phyloP scores from a whole-genome alignment of 805 yeast species.

The Ogataea pini region DNA sequence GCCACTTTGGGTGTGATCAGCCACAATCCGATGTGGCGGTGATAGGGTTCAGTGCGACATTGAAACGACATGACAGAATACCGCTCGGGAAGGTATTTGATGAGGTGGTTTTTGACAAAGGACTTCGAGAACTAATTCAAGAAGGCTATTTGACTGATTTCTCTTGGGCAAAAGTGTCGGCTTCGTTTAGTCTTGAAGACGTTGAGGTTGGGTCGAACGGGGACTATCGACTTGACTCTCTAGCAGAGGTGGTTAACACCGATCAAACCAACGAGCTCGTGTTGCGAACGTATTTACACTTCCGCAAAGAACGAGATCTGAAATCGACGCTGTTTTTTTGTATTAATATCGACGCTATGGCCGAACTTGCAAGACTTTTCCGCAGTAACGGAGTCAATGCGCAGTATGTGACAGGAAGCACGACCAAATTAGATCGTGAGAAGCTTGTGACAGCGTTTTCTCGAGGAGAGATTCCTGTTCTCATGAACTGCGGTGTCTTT shows the following conservation, averaged over 20 bases:
- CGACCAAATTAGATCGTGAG: slow-evolving; percentile 53
- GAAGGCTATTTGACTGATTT: slow-evolving; percentile 73
- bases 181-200: slow-evolving; percentile 34
- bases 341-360: slow-evolving; percentile 70
- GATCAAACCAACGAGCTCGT: slow-evolving; percentile 56
- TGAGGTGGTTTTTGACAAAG: slow-evolving; percentile 69
- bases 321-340: slow-evolving; percentile 77
- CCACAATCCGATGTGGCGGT: slow-evolving; percentile 50
- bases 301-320: slow-evolving; percentile 41
- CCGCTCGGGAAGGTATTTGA: slow-evolving; percentile 64
- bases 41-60: slow-evolving; percentile 87
- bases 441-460: slow-evolving; percentile 57
- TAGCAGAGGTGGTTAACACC: slow-evolving; percentile 58
- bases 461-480: slow-evolving; percentile 62
- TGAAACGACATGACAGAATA: slow-evolving; percentile 72
- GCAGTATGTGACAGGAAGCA: slow-evolving; percentile 67
- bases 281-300: slow-evolving; percentile 50
- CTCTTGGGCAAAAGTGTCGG: slow-evolving; percentile 57
- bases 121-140: slow-evolving; percentile 62
- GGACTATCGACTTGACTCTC: slow-evolving; percentile 55
- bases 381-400: slow-evolving; percentile 64
- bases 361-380: slow-evolving; percentile 51
- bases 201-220: slow-evolving; percentile 33
- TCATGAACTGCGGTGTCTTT: slow-evolving; percentile 85
- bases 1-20: slow-evolving; percentile 54